These are phyloP conservation scores for Tetrastigma voinierianum DNA, from an alignment of 164 flowering plant species.

Conservation along the genomic window DNA sequence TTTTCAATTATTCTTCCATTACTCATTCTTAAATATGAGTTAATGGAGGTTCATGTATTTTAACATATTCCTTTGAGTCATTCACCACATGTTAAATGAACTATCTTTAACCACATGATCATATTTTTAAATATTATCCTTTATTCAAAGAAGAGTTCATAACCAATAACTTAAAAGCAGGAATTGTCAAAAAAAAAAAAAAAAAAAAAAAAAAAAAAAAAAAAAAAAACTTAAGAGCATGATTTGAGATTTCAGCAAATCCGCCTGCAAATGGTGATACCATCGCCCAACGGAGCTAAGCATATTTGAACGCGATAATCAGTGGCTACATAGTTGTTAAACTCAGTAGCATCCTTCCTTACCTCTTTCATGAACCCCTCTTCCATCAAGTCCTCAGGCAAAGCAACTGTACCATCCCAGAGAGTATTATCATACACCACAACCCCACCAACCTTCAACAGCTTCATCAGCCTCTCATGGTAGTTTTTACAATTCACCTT, in stretches of 20 bases:
- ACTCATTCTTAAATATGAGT: too few species aligned
- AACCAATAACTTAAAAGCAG: too few species aligned
- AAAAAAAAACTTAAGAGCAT: too few species aligned
- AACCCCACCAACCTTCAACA: conserved; percentile 54
- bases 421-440: conserved; percentile 55
- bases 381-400: conserved; percentile 18
- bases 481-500: conserved; percentile 39
- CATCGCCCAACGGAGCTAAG: conserved; percentile 47
- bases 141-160: too few species aligned
- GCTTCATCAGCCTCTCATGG: conserved; percentile 40
- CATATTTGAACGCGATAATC: conserved; percentile 42
- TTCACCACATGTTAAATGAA: too few species aligned
- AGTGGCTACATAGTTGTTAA: conserved; percentile 35
- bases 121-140: too few species aligned
- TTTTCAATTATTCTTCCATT: too few species aligned
- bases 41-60: too few species aligned
- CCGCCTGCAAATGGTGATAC: conserved; percentile 57
- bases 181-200: too few species aligned
- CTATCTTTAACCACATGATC: too few species aligned
- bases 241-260: conserved; percentile 16
- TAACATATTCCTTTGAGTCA: too few species aligned
- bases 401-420: conserved; percentile 50
- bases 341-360: conserved; percentile 8
- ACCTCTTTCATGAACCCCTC: conserved; percentile 4
- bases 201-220: too few species aligned